Evolutionary conservation across 164 flowering plant species (phyloP).

Genomic region (Santalum album): DNA sequence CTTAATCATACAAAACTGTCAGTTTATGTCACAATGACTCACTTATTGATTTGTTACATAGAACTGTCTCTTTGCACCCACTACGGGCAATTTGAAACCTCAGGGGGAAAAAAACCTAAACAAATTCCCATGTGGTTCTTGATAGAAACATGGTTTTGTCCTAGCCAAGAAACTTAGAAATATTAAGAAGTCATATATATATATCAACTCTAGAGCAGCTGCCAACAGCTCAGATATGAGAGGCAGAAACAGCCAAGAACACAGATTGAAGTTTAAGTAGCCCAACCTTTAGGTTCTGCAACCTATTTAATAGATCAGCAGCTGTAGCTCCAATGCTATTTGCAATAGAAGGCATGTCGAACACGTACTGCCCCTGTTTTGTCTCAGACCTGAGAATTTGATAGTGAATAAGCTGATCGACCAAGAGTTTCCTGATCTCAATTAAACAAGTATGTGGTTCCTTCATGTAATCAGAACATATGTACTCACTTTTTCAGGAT

Average conservation of each 20-base stretch:
- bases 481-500: slow-evolving; percentile 62
- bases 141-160: no score
- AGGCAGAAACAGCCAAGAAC: neutral
- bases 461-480: neutral
- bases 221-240: no score
- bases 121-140: neutral
- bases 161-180: no score
- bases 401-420: neutral
- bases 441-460: slow-evolving; percentile 2
- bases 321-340: slow-evolving; percentile 48
- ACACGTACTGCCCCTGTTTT: slow-evolving; percentile 72
- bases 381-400: slow-evolving; percentile 54
- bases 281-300: slow-evolving; percentile 69
- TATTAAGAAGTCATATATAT: neutral
- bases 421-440: neutral
- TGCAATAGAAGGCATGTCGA: slow-evolving; percentile 81
- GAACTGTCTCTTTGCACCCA: no score
- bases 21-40: no score
- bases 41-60: no score
- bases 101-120: no score
- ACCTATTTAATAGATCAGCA: slow-evolving; percentile 36
- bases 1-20: no score
- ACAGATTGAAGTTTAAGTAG: slow-evolving; percentile 2
- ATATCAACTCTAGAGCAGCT: no score
- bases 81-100: no score